These are phyloP conservation scores for Solanum clarkiae DNA, from an alignment of 257 asterid genomes.

Conservation along the genomic window DNA sequence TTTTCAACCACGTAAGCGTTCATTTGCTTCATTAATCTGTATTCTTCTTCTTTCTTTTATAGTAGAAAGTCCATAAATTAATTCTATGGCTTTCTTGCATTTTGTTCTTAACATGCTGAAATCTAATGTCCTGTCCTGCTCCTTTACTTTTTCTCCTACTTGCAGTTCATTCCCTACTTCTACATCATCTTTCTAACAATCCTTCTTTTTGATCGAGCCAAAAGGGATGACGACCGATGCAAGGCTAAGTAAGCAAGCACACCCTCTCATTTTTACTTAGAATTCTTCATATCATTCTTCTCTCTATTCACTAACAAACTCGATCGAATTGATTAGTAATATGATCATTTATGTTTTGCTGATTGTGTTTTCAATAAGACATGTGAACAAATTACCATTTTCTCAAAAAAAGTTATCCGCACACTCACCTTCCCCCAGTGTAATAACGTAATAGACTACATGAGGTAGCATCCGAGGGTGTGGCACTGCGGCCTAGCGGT, in stretches of 20 bases:
- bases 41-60: not conserved
- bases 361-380: not conserved
- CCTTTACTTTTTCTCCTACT: not conserved
- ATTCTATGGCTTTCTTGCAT: not conserved
- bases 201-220: constrained; percentile 84
- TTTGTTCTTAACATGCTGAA: not conserved
- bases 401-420: not conserved
- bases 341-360: not conserved
- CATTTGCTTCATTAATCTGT: not conserved
- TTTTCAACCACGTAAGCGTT: constrained; percentile 63
- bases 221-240: constrained; percentile 92
- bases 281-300: not conserved
- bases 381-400: not conserved
- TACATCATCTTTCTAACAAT: constrained; percentile 75
- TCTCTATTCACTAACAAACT: not conserved
- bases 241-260: constrained; percentile 58
- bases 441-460: not conserved
- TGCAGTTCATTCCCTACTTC: constrained; percentile 92
- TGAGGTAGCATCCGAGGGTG: not conserved
- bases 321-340: not conserved
- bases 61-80: not conserved
- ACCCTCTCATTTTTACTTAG: not conserved
- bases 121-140: not conserved
- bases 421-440: not conserved
- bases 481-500: not conserved